Evolutionary conservation across 106 monocot species (phyloP), one percentile per base, ranked within the genome.

Genomic region (Cymbidium sinense): DNA sequence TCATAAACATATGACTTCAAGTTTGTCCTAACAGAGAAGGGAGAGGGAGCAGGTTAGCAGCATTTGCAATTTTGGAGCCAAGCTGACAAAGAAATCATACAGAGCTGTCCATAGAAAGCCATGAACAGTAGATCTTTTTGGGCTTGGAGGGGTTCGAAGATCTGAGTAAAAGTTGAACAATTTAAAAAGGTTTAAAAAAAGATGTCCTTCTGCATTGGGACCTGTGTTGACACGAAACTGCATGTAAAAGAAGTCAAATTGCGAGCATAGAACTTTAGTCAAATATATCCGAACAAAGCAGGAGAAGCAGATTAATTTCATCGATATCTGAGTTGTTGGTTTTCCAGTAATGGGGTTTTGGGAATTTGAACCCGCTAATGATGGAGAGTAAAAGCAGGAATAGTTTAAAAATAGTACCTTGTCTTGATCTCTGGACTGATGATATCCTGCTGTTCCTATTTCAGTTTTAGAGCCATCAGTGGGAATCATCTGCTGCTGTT

Each of bases 401-500:
- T 47, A 47, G 47, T 47, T 47, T 47, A 13, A 47, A 47, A 47
- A 47, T 15, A 47, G 47, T 64, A 87, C 75, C 79, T 79, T 88
- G 31, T 76, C 82, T 84, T 82, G 79, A 70, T 72, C 3, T 39
- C 29, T 77, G 84, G 74, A 70, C 54, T 69, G 79, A 73, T 80
- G 73, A 77, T 74, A 82, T 74, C 37, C 75, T 43, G 47, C 78
- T 74, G 75, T 76, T 85, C 81, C 76, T 69, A 74, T 44, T 79
- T 58, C 86, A 75, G 76, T 64, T 74, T 80, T 77, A 20, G 87
- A 77, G 64, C 69, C 77, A 54, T 72, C 79, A 36, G 34, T 70
- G 47, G 82, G 79, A 81, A 83, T 81, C 83, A 83, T 78, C 58
- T 54, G 70, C 51, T 35, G 67, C 79, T 61, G 89, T 7, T 54